Base-by-base conservation (phyloP, 2,329 filamentous ascomycete genomes). In the Penicillium janthinellum region DNA sequence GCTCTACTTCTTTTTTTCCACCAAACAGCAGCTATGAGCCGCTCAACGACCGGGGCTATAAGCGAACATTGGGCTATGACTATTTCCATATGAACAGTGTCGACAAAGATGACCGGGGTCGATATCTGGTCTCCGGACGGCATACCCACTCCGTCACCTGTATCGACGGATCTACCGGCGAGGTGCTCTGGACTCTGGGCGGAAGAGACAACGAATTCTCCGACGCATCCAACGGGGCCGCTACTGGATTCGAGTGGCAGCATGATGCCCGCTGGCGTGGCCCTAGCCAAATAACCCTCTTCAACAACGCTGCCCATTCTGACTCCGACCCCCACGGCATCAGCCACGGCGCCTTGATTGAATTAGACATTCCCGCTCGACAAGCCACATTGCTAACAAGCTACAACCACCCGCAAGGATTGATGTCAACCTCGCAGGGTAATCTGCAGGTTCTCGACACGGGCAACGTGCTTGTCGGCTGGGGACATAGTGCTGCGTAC, bases 41-140 rank as follows among this genome's bases (percentile, higher is more conserved):
- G 7, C 42, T 66, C n/a, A 55, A 28, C 8, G 58, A 59, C 20
- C 59, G 54, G 42, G 70, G 65, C 11, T 50, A 57, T 45, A 63
- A 58, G 31, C 65, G 69, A 17, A 63, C 55, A 10, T 52, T 48
- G 38, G 68, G 79, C 4, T 84, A 78, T 71, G 83, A 85, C 66
- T 84, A 80, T 66, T 83, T 83, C 67, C 82, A 84, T 67, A 77
- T 85, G 67, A 85, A 84, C 70, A 82, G 79, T 44, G 74, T 83
- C 57, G 79, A 81, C 68, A 83, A 83, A 69, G 77, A 82, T 63
- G 64, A 70, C 10, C 70, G 77, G 2, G 81, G 77, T 14, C 74
- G 75, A 54, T 79, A 79, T 52, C 65, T 78, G 12, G 67, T 82
- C 39, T 81, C 78, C 3, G 72, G 75, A 1, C 77, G 81, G 15